phyloP scores from a whole-genome alignment of 2,329 filamentous ascomycete genomes.

The Lecanicillium sp. region DNA sequence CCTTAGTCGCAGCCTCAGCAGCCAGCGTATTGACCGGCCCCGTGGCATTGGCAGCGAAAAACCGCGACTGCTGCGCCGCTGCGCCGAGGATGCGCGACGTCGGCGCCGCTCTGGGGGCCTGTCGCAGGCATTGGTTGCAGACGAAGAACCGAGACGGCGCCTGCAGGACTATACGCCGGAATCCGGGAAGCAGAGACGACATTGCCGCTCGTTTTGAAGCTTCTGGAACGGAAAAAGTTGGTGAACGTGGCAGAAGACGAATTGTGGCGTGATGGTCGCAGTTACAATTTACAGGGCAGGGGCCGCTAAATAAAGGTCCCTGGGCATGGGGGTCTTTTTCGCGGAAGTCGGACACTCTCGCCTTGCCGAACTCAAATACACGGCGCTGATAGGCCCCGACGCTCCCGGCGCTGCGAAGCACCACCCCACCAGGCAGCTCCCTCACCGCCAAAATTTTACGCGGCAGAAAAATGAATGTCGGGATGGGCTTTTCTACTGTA shows the following conservation, averaged over 20 bases:
- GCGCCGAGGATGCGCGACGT: slow-evolving; percentile 36
- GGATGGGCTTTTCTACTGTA: background rate
- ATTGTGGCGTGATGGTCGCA: background rate
- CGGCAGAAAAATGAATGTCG: slow-evolving; percentile 26
- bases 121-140: slow-evolving; percentile 45
- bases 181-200: slow-evolving; percentile 36
- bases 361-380: slow-evolving; percentile 12
- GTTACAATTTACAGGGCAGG: background rate
- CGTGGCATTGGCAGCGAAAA: slow-evolving; percentile 30
- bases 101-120: slow-evolving; percentile 25
- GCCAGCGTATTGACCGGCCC: slow-evolving; percentile 24
- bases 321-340: no score
- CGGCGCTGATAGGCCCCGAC: slow-evolving; percentile 25
- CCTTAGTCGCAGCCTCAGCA: slow-evolving; percentile 21
- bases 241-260: background rate
- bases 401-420: slow-evolving; percentile 14
- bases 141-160: slow-evolving; percentile 35
- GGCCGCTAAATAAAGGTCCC: slow-evolving; percentile 3
- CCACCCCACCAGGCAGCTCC: slow-evolving; percentile 22
- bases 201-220: slow-evolving; percentile 24
- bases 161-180: slow-evolving; percentile 35
- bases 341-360: slow-evolving; percentile 8
- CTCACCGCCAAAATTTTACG: slow-evolving; percentile 27
- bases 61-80: slow-evolving; percentile 34
- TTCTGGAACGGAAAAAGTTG: background rate